Evolutionary conservation across 2,329 filamentous ascomycete species (phyloP).

Genomic region (Sordariomycetes sp.): DNA sequence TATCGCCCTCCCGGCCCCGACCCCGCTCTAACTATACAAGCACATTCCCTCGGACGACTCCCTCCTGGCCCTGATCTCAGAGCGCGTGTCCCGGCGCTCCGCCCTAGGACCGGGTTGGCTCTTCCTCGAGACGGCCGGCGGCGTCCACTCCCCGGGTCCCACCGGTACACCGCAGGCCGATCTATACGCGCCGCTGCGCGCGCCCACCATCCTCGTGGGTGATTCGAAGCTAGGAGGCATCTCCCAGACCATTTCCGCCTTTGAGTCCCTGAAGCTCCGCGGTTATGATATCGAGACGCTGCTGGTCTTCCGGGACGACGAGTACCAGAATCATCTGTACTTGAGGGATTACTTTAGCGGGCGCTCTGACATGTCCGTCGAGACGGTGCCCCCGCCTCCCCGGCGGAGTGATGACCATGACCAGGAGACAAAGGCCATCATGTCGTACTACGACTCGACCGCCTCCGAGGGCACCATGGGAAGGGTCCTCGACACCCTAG

Average conservation of each 20-base stretch:
- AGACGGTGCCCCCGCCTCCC: constrained; percentile 51
- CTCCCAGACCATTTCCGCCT: constrained; percentile 68
- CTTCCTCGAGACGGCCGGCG: constrained; percentile 72
- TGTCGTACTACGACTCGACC: constrained; percentile 48
- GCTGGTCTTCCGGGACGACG: constrained; percentile 54
- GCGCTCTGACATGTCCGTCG: constrained; percentile 44
- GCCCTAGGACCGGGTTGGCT: constrained; percentile 40
- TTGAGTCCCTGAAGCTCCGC: constrained; percentile 65
- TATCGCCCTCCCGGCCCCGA: neutral
- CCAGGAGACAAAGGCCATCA: constrained; percentile 47
- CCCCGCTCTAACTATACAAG: neutral
- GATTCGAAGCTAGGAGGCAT: constrained; percentile 72
- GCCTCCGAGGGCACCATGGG: constrained; percentile 26
- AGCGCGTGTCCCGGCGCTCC: constrained; percentile 30
- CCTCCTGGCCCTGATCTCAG: constrained; percentile 31
- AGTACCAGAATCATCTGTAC: constrained; percentile 60
- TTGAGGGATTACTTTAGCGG: constrained; percentile 56
- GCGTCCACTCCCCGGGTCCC: constrained; percentile 69
- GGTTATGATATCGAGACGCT: constrained; percentile 68
- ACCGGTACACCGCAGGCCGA: constrained; percentile 70
- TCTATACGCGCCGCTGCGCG: constrained; percentile 61
- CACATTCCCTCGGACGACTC: constrained; percentile 6
- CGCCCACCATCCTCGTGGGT: constrained; percentile 64
- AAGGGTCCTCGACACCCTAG: constrained; percentile 38
- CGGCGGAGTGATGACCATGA: constrained; percentile 21